Conservation (phyloP, 352 stramenopile genomes). For the Plasmopara halstedii region DNA sequence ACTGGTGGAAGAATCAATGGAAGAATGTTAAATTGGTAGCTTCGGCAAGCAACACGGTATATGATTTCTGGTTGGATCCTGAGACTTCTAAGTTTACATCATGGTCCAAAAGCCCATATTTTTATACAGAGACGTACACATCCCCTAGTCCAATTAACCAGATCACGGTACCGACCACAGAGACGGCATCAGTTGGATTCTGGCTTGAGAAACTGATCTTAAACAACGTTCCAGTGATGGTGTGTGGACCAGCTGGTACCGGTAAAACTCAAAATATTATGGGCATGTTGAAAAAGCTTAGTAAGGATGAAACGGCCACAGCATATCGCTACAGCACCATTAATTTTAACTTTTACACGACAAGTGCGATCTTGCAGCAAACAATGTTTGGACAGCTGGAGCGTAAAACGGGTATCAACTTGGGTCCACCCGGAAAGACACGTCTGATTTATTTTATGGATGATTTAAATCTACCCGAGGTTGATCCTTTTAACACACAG, state of each 20-base stretch:
- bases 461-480: slow-evolving; percentile 93
- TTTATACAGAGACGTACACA: slow-evolving; percentile 87
- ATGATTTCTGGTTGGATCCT: slow-evolving; percentile 96
- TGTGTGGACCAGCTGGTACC: slow-evolving; percentile 90
- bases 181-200: slow-evolving; percentile 93
- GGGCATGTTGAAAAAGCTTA: slow-evolving; percentile 91
- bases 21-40: slow-evolving; percentile 93
- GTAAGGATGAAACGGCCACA: slow-evolving; percentile 72
- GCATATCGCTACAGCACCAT: slow-evolving; percentile 89
- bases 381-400: slow-evolving; percentile 92
- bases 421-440: slow-evolving; percentile 90
- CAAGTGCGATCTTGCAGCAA: slow-evolving; percentile 86
- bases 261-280: slow-evolving; percentile 95
- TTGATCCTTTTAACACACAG: slow-evolving; percentile 95
- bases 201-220: slow-evolving; percentile 93
- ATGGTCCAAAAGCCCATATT: slow-evolving; percentile 94
- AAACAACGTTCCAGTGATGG: slow-evolving; percentile 89
- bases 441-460: slow-evolving; percentile 96
- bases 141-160: slow-evolving; percentile 83
- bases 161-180: slow-evolving; percentile 90
- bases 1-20: slow-evolving; percentile 95
- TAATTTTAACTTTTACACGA: slow-evolving; percentile 98
- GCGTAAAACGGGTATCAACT: slow-evolving; percentile 92
- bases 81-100: slow-evolving; percentile 88
- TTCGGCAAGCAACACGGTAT: slow-evolving; percentile 91